Percentiles rank a stretch among this genome's conserved stretches.
Conservation (phyloP, 2,329 filamentous ascomycete species). For the Conoideocrella luteorostrata region DNA sequence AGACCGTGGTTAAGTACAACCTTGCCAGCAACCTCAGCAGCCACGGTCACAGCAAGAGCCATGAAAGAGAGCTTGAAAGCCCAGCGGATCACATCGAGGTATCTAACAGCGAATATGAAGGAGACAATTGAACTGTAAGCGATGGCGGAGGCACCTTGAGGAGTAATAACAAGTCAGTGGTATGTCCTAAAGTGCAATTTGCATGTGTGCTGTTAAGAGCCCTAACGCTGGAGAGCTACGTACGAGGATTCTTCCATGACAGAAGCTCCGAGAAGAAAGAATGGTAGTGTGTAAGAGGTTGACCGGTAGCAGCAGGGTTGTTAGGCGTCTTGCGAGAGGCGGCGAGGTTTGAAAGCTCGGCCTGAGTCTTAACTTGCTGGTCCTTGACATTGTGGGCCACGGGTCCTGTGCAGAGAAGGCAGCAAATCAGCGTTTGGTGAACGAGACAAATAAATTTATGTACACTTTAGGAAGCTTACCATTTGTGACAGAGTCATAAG, state of each 20-base stretch:
- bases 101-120: conserved; percentile 57
- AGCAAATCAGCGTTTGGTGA: conserved; percentile 5
- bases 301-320: conserved; percentile 50
- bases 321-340: conserved; percentile 49
- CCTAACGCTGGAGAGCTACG: conserved; percentile 17
- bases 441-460: conserved; percentile 16
- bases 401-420: conserved; percentile 36
- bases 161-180: background rate
- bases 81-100: conserved; percentile 61
- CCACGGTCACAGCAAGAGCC: conserved; percentile 52
- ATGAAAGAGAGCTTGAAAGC: conserved; percentile 60
- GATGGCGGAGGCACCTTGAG: conserved; percentile 55
- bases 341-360: conserved; percentile 53
- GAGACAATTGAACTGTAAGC: conserved; percentile 53
- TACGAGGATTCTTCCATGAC: conserved; percentile 64
- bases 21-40: conserved; percentile 57
- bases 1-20: conserved; percentile 54
- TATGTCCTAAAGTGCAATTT: conserved; percentile 2
- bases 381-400: conserved; percentile 54
- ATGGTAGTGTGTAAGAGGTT: conserved; percentile 63
- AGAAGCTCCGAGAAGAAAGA: conserved; percentile 64
- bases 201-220: background rate
- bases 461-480: conserved; percentile 19
- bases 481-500: conserved; percentile 40
- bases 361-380: conserved; percentile 46